Evolutionary conservation across 371 early-diverging fungal genomes (phyloP).

Genomic region (Amoeboaphelidium protococcarum): DNA sequence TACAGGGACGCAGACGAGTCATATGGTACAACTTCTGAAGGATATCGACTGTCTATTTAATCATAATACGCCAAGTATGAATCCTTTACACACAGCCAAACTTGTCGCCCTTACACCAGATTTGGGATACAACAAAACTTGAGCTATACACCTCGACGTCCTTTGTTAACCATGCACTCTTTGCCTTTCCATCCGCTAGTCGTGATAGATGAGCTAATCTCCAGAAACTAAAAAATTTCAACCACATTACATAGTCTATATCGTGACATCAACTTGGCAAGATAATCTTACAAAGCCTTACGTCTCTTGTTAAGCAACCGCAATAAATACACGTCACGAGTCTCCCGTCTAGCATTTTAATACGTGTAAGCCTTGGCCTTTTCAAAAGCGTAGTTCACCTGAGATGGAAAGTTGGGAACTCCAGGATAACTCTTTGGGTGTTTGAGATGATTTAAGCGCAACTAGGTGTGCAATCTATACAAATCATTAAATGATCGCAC

Average conservation of each 20-base stretch:
- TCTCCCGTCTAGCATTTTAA: slow-evolving; percentile 14
- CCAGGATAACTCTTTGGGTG: slow-evolving; percentile 11
- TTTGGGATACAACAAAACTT: slow-evolving; percentile 15
- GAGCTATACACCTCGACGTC: slow-evolving; percentile 7
- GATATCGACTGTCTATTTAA: slow-evolving; percentile 14
- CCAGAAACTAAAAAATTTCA: slow-evolving; percentile 54
- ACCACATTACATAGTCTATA: slow-evolving; percentile 31
- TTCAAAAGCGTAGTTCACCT: slow-evolving; percentile 14
- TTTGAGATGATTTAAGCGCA: slow-evolving; percentile 20
- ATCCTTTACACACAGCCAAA: slow-evolving; percentile 47
- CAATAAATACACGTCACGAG: not conserved
- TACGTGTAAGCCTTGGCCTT: slow-evolving; percentile 13
- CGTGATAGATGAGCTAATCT: slow-evolving; percentile 36
- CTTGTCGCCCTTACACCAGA: slow-evolving; percentile 22
- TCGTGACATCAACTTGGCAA: slow-evolving; percentile 22
- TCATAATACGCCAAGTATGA: slow-evolving; percentile 25
- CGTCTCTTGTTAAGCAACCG: slow-evolving; percentile 24
- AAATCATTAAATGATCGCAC: slow-evolving; percentile 40
- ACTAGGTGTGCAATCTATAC: slow-evolving; percentile 27
- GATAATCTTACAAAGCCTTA: slow-evolving; percentile 28
- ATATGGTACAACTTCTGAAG: slow-evolving; percentile 38
- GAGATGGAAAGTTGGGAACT: slow-evolving; percentile 24
- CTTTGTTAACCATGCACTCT: slow-evolving; percentile 38
- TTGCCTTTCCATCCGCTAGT: slow-evolving; percentile 68
- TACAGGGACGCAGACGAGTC: slow-evolving; percentile 28